phyloP scores from a whole-genome alignment of 2,329 filamentous ascomycete species.

The Thielaviopsis cerberus region DNA sequence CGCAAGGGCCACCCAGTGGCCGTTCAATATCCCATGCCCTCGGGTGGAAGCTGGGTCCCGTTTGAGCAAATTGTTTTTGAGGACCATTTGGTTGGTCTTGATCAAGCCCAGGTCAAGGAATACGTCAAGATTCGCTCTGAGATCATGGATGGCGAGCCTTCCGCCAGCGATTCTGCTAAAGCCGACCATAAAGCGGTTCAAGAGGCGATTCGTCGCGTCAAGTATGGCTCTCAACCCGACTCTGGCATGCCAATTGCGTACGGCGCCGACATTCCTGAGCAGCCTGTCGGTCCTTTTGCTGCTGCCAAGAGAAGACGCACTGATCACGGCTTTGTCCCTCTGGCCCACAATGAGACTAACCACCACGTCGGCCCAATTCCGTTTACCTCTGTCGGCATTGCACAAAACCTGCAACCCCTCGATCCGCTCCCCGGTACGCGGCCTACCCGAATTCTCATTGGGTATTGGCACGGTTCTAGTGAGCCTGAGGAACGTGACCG shows the following conservation, averaged over 20 bases:
- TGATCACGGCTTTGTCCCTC: slow-evolving; percentile 9
- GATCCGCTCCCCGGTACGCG: slow-evolving; percentile 33
- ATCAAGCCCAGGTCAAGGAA: slow-evolving; percentile 41
- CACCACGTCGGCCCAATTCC: slow-evolving; percentile 2
- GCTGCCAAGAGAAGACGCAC: slow-evolving; percentile 11
- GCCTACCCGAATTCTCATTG: slow-evolving; percentile 38
- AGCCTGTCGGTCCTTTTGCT: not conserved
- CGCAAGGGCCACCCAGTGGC: slow-evolving; percentile 29
- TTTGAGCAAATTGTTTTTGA: slow-evolving; percentile 43
- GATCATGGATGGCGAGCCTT: slow-evolving; percentile 17
- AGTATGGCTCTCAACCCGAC: slow-evolving; percentile 25
- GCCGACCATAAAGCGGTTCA: slow-evolving; percentile 26
- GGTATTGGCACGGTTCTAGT: slow-evolving; percentile 39
- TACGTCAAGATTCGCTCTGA: slow-evolving; percentile 38
- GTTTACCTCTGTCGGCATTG: slow-evolving; percentile 7
- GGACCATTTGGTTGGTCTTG: slow-evolving; percentile 34
- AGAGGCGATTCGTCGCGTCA: slow-evolving; percentile 28
- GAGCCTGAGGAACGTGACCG: slow-evolving; percentile 29
- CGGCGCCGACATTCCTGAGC: slow-evolving; percentile 19
- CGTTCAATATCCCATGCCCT: slow-evolving; percentile 31
- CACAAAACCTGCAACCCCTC: slow-evolving; percentile 13
- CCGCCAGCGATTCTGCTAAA: slow-evolving; percentile 21
- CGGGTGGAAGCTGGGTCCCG: slow-evolving; percentile 45
- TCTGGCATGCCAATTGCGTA: slow-evolving; percentile 31
- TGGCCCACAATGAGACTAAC: not conserved